Evolutionary conservation across 768 basidiomycete genomes (phyloP).

Genomic region (Phanerochaete carnosa): DNA sequence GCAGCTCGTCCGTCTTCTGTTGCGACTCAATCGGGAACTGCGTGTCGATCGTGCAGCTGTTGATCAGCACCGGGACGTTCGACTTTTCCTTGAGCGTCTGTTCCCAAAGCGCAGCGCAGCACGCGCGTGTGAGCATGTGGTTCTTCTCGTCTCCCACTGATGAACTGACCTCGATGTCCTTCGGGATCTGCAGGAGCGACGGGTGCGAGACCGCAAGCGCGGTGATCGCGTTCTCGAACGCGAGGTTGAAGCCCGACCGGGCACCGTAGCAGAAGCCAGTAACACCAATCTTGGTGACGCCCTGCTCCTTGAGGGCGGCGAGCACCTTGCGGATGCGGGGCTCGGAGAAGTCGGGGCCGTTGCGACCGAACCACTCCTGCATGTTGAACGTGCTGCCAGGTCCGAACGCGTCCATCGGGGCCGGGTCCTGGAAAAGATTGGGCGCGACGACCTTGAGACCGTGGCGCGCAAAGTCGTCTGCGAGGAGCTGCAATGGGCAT

Average conservation of each 20-base stretch:
- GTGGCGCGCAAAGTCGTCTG: slow-evolving; percentile 41
- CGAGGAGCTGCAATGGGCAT: slow-evolving; percentile 22
- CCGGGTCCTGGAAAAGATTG: slow-evolving; percentile 31
- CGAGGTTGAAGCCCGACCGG: slow-evolving; percentile 60
- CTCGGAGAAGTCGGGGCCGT: slow-evolving; percentile 21
- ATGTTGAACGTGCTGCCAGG: slow-evolving; percentile 25
- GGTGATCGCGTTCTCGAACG: slow-evolving; percentile 49
- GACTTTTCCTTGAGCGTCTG: slow-evolving; percentile 44
- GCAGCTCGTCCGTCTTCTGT: slow-evolving; percentile 33
- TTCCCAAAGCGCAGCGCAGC: neutral
- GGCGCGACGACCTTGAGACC: slow-evolving; percentile 35
- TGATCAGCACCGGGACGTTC: slow-evolving; percentile 61
- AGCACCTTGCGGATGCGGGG: slow-evolving; percentile 56
- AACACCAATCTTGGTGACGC: slow-evolving; percentile 55
- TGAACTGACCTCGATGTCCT: slow-evolving; percentile 59
- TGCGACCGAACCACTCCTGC: slow-evolving; percentile 31
- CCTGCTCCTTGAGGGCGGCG: slow-evolving; percentile 51
- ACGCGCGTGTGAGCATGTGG: too few species aligned
- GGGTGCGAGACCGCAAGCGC: slow-evolving; percentile 56
- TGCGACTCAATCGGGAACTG: slow-evolving; percentile 46
- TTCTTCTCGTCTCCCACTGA: too few species aligned
- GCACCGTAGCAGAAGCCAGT: slow-evolving; percentile 72
- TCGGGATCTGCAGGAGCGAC: slow-evolving; percentile 54
- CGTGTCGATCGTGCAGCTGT: slow-evolving; percentile 53
- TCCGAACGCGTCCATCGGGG: neutral